Evolutionary conservation across 495 filamentous ascomycete species (phyloP), one percentile per base, ranked within the genome.

Genomic region (Cairneyella variabilis): DNA sequence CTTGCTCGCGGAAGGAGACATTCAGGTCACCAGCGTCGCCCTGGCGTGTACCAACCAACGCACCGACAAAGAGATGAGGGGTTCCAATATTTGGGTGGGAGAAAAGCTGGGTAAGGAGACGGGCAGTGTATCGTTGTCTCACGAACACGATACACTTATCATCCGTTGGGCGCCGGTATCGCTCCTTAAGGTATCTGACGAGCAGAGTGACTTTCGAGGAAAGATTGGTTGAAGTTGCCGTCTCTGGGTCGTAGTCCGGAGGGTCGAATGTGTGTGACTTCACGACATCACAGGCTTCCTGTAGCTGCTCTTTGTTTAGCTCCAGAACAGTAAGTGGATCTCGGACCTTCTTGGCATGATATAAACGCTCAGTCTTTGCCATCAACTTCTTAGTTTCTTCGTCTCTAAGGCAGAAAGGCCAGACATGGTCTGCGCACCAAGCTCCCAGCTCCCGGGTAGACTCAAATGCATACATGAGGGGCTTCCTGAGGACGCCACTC

Each of bases 71-170:
- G 16, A 96, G 64, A 59, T 88, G 66, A 9, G 70, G 73, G 25
- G 82, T 77, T 7, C 74, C 68, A 41, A 88, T 68, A 18, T 71
- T 67, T 8, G 66, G 61, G 21, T 78, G 69, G 27, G 71, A 68
- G 52, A 95, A 78, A 7, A 96, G 69, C 25, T 83, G 79, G 1
- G 71, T 69, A 17, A 99, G 71, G 17, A 90, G 67, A 26, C 79
- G 79, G 0, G 91, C 93, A 2, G 90, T 92, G 43, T 88, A 83
- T 32, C 93, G 75, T 54, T 82, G 76, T 49, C 86, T 72, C 0
- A 92, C 89, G 67, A 99, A 99, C 1, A 97, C 80, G 47, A 99
- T 93, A 59, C 90, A 96, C 61, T 87, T 84, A 18, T 79, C 75
- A 1, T 83, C 73, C 10, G 75, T 71, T 22, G 72, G 70, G 3